phyloP scores from a whole-genome alignment of 2,329 filamentous ascomycete species.

The Cladosporium sphaerospermum region DNA sequence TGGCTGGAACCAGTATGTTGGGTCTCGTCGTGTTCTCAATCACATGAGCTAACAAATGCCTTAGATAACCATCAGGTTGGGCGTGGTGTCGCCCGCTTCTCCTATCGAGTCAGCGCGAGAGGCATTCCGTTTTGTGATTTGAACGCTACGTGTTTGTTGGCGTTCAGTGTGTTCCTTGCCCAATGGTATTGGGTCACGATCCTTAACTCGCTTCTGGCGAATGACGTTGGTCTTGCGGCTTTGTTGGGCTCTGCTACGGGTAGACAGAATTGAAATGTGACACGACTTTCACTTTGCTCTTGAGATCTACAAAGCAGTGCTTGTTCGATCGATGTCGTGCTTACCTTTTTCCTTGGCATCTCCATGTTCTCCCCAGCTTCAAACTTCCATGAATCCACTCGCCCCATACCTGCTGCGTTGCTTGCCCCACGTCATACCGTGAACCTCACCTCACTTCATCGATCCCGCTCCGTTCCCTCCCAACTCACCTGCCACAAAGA shows the following conservation, averaged over 20 bases:
- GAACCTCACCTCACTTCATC: too few relatives aligned
- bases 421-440: too few relatives aligned
- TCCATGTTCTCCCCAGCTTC: neutral
- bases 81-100: constrained; percentile 10
- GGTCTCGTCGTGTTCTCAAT: neutral
- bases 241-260: too few relatives aligned
- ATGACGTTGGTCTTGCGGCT: neutral
- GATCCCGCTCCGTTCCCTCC: too few relatives aligned
- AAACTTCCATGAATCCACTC: neutral
- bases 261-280: too few relatives aligned
- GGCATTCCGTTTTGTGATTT: neutral
- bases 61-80: constrained; percentile 6
- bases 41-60: neutral
- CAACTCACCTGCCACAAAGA: too few relatives aligned
- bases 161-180: neutral
- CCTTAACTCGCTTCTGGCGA: neutral
- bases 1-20: constrained; percentile 24
- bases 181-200: too few relatives aligned
- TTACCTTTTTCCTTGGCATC: neutral
- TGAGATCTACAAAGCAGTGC: too few relatives aligned
- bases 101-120: neutral
- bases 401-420: neutral
- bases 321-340: too few relatives aligned
- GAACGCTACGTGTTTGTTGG: neutral
- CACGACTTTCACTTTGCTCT: too few relatives aligned